Conservation (phyloP, 345 rosid genomes). For the Trapa bicornis region DNA sequence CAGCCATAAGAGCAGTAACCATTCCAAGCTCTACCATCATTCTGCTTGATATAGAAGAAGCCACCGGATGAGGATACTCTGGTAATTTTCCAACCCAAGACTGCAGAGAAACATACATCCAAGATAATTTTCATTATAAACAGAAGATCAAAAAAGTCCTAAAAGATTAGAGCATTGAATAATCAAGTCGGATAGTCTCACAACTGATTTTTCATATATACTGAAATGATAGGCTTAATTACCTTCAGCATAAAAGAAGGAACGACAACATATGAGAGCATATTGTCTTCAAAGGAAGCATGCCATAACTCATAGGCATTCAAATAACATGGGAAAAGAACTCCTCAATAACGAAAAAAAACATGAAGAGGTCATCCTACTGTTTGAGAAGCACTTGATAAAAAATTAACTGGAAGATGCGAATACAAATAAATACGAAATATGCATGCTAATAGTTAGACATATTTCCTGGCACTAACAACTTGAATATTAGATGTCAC, state of each 20-base stretch:
- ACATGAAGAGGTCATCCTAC: background rate
- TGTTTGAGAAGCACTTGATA: background rate
- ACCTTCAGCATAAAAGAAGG: background rate
- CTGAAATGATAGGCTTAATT: background rate
- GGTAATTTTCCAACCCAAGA: slow-evolving; percentile 64
- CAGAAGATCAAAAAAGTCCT: background rate
- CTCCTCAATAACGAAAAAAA: background rate
- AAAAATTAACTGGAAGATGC: background rate
- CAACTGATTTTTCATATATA: background rate
- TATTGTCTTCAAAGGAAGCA: background rate
- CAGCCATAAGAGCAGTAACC: slow-evolving; percentile 76
- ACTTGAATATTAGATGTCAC: background rate
- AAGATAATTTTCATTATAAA: background rate
- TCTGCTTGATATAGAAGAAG: slow-evolving; percentile 91
- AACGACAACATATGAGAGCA: background rate
- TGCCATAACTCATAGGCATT: background rate
- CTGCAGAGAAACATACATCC: slow-evolving; percentile 28
- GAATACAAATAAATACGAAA: background rate
- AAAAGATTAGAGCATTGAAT: background rate
- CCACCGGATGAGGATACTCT: slow-evolving; percentile 71
- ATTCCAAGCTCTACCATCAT: slow-evolving; percentile 90
- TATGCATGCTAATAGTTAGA: background rate
- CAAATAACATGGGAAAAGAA: background rate
- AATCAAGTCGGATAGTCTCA: background rate
- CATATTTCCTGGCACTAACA: background rate